Evolutionary conservation across 768 basidiomycete species (phyloP).

Genomic region (Auriscalpium vulgare): DNA sequence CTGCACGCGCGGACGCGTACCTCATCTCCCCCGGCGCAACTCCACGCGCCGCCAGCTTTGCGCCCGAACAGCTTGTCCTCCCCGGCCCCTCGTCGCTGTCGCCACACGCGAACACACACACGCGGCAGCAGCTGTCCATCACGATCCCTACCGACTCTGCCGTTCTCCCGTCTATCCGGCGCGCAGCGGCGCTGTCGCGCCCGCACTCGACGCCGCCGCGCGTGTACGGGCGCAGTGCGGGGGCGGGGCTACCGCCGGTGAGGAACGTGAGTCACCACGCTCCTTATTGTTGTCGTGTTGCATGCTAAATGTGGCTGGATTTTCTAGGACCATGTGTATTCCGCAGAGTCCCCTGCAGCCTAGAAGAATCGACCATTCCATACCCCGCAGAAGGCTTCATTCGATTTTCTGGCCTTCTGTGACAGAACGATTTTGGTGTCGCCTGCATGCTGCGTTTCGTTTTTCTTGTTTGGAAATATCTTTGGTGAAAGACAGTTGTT

Average conservation of each 20-base stretch:
- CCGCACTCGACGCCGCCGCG: neutral
- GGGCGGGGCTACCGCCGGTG: neutral
- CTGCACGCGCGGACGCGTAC: neutral
- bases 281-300: neutral
- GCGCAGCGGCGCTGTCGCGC: neutral
- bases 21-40: neutral
- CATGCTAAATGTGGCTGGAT: neutral
- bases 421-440: no score
- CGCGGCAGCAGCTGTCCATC: neutral
- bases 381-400: neutral
- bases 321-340: neutral
- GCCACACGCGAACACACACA: neutral
- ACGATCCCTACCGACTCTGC: neutral
- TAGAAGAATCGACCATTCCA: neutral
- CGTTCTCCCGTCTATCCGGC: neutral
- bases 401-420: neutral
- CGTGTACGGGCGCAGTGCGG: neutral
- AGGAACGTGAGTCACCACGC: neutral
- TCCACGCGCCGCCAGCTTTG: neutral
- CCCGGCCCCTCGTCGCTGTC: neutral
- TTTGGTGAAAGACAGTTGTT: no score
- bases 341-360: neutral
- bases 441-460: no score
- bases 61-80: neutral
- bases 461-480: no score